Conservation (phyloP, 441 rosid genomes). For the Populus trichocarpa region DNA sequence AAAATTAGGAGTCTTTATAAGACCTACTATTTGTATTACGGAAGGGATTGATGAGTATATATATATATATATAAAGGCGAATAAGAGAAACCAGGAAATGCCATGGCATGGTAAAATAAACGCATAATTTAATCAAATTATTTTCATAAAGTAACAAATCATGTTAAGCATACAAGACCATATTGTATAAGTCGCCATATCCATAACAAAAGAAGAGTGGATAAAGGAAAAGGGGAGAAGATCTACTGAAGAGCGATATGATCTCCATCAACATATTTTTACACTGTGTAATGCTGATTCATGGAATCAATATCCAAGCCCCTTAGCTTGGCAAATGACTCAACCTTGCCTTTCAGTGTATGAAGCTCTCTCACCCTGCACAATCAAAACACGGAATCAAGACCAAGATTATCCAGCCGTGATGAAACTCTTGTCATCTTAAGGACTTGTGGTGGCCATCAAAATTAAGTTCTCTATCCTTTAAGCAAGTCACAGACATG, state of each 20-base stretch:
- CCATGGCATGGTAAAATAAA: background rate
- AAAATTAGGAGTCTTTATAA: no score
- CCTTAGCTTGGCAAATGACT: conserved; percentile 83
- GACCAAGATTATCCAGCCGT: background rate
- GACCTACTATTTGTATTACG: no score
- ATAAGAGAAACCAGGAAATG: no score
- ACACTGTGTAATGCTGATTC: conserved; percentile 86
- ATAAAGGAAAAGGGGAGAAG: background rate
- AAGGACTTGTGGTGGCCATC: background rate
- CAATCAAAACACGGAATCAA: background rate
- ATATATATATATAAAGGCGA: no score
- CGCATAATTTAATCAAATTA: background rate
- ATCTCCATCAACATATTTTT: background rate
- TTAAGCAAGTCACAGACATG: background rate
- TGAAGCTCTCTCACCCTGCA: conserved; percentile 78
- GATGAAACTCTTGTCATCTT: no score
- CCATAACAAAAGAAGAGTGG: background rate
- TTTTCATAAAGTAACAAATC: background rate
- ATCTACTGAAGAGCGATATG: background rate
- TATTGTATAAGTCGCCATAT: background rate
- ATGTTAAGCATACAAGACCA: background rate
- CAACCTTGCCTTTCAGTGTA: conserved; percentile 85
- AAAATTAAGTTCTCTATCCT: background rate
- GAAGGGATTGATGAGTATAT: no score
- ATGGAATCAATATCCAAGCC: conserved; percentile 83